Base-by-base conservation (phyloP, 306 rosid species). In the Prunus armeniaca region DNA sequence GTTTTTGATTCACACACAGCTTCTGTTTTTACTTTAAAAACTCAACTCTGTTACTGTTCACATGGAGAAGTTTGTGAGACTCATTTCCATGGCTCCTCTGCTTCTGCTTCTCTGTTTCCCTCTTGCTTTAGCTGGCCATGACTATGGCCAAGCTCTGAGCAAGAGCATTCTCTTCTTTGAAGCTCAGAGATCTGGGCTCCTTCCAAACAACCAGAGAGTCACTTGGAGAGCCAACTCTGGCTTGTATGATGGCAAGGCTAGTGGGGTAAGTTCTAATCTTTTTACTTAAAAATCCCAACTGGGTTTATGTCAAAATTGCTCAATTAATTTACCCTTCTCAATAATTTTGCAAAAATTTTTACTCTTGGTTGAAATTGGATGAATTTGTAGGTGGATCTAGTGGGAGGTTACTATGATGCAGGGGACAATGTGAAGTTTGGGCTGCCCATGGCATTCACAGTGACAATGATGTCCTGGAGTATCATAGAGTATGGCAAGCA, bases 401-500 rank as follows among this genome's bases (percentile, higher is more conserved):
- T 91, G 7, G 98, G 99, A 6, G 99, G 99, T 34, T 96, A 96
- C 82, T 92, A 92, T 20, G 99, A 96, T 60, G 99, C 99, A 12
- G 99, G 99, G 49, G 99, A 96, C 89, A 96, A 92, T 85, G 98
- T 96, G 76, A 96, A 96, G 84, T 96, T 96, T 56, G 99, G 99
- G 1, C 46, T 96, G 46, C 98, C 99, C 20, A 96, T 96, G 98
- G 99, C 99, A 2, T 96, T 96, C 67, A 96, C 99, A 0, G 90
- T 91, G 3, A 96, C 99, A 19, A 96, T 96, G 99, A 83, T 96
- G 97, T 89, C 97, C 3, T 96, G 99, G 99, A 91, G 99, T 66
- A 91, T 96, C 7, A 81, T 96, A 3, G 99, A 96, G 72, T 92
- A 96, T 30, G 93, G 97, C 2, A 89, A 85, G 65, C 97, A 91